Percentiles rank a stretch among this genome's conserved stretches.
Evolutionary conservation across 345 rosid species (phyloP).

Genomic region (Xanthoceras sorbifolium): DNA sequence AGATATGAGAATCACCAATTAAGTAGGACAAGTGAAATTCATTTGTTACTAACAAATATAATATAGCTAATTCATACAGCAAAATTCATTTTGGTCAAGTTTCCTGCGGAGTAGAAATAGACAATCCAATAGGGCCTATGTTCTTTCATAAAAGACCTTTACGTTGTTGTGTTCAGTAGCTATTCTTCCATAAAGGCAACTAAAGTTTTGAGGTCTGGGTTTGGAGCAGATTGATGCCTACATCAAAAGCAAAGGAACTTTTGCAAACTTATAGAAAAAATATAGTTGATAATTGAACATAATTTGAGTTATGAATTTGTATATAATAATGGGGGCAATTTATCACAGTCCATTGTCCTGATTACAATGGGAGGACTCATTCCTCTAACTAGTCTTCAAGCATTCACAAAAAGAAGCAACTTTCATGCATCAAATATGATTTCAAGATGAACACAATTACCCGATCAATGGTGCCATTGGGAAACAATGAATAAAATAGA

Average conservation of each 20-base stretch:
- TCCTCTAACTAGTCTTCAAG: background rate
- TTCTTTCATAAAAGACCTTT: background rate
- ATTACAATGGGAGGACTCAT: background rate
- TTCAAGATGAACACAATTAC: conserved; percentile 28
- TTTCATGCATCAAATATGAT: background rate
- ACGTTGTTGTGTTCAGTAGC: background rate
- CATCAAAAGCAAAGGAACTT: background rate
- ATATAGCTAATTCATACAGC: background rate
- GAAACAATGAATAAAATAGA: conserved; percentile 56
- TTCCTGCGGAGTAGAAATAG: background rate
- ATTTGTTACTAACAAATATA: too few relatives aligned
- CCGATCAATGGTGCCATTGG: conserved; percentile 75
- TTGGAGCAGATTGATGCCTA: background rate
- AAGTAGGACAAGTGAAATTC: background rate
- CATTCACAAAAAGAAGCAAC: background rate
- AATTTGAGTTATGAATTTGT: background rate
- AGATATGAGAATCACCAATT: background rate
- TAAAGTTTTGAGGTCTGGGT: background rate
- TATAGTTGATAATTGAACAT: background rate
- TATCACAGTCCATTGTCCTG: background rate
- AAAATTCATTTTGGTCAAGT: background rate
- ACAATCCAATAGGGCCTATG: background rate
- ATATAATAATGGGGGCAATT: background rate
- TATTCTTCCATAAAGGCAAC: background rate
- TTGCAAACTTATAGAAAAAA: background rate